Conservation (phyloP, 2,329 filamentous ascomycete species). For the Talaromyces sp. region DNA sequence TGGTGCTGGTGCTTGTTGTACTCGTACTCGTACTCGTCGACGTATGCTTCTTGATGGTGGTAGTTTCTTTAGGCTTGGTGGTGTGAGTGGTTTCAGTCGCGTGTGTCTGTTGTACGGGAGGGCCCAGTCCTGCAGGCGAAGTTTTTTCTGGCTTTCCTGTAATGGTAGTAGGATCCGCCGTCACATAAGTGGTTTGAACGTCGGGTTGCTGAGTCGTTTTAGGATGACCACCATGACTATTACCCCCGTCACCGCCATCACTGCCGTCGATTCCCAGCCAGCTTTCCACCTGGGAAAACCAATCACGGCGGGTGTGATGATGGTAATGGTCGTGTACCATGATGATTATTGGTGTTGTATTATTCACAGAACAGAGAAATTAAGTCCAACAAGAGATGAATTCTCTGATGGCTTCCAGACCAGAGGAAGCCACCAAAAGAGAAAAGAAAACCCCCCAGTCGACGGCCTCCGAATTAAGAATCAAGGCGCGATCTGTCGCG, state of each 20-base stretch:
- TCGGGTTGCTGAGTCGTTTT: background rate
- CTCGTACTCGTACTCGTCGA: background rate
- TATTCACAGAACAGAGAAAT: background rate
- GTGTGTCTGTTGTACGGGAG: background rate
- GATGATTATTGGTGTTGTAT: background rate
- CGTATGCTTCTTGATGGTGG: background rate
- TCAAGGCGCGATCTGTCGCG: background rate
- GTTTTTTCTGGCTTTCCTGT: constrained; percentile 9
- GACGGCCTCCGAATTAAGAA: background rate
- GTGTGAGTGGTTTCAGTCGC: background rate
- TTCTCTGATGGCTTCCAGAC: background rate
- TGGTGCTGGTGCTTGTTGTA: constrained; percentile 6
- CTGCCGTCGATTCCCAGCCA: constrained; percentile 1
- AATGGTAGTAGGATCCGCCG: background rate
- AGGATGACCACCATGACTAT: background rate
- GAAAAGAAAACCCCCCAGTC: background rate
- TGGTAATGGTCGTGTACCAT: constrained; percentile 10
- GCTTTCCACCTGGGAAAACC: constrained; percentile 1
- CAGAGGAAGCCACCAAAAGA: background rate
- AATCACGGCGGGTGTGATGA: constrained; percentile 5
- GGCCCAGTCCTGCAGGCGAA: constrained; percentile 12
- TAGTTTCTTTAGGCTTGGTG: constrained; percentile 1
- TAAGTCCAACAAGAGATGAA: background rate
- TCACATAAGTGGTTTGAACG: background rate
- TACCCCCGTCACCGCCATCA: background rate